Evolutionary conservation across 371 early-diverging fungal genomes (phyloP).

Genomic region (Fennellomyces sp.): DNA sequence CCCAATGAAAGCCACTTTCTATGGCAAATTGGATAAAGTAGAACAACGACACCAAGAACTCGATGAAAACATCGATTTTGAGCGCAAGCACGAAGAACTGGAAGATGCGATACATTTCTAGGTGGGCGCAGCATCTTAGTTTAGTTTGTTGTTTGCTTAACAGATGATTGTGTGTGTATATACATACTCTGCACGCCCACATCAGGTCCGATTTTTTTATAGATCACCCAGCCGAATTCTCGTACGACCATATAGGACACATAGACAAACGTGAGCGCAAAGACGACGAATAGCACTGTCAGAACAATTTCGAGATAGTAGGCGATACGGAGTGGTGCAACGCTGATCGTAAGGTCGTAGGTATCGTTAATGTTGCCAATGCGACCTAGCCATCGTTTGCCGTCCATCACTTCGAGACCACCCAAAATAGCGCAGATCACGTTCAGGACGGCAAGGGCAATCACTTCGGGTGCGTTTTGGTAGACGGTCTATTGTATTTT

Average conservation of each 20-base stretch:
- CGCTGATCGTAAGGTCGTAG: constrained; percentile 7
- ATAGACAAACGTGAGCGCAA: constrained; percentile 36
- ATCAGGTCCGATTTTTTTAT: constrained; percentile 56
- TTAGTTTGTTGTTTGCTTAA: too few species aligned
- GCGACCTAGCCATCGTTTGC: constrained; percentile 32
- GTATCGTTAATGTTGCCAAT: background rate
- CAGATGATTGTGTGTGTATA: background rate
- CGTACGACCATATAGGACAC: constrained; percentile 36
- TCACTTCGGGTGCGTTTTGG: constrained; percentile 46
- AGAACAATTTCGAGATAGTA: constrained; percentile 41
- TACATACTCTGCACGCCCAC: constrained; percentile 39
- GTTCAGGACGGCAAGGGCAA: constrained; percentile 41
- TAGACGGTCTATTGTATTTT: constrained; percentile 31
- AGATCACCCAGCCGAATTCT: constrained; percentile 54
- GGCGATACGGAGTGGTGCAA: constrained; percentile 32
- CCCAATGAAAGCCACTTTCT: constrained; percentile 23
- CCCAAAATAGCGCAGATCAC: constrained; percentile 42
- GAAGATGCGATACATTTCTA: constrained; percentile 49
- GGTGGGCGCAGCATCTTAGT: background rate
- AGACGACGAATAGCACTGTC: constrained; percentile 29
- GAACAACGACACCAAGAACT: constrained; percentile 34
- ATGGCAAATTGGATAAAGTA: constrained; percentile 31
- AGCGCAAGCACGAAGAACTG: constrained; percentile 41
- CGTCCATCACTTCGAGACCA: constrained; percentile 45
- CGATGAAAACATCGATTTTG: constrained; percentile 39